Base-by-base conservation (phyloP, 495 filamentous ascomycete species). In the Trichoderma asperelloides region DNA sequence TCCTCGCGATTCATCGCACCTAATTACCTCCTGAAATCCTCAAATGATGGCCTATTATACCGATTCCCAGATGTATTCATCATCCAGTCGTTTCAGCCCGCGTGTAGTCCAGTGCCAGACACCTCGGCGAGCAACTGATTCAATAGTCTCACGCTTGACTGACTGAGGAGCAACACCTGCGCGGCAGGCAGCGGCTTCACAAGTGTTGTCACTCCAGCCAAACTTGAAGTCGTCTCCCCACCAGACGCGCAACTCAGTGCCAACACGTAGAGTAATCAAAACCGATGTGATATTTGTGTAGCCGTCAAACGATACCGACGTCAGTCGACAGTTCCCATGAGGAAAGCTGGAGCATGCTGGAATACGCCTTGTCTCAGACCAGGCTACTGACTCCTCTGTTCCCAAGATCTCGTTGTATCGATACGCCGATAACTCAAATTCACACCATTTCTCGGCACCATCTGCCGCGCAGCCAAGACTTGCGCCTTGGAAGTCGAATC, bases 201-300 rank as follows among this genome's bases (percentile, higher is more conserved):
- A 82, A 41, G 66, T 71, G 65, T 78, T 74, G 68, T 81, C 73
- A 9, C 76, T 73, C 79, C 80, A 81, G 27, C 77, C 73, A 62
- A 81, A 67, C 28, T 76, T 69, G 62, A 81, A 67, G 67, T 82
- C 77, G 62, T 81, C 79, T 18, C 70, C 74, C 80, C 79, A 81
- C 79, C 78, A 81, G 12, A 64, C 68, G 33, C 68, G 71, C 18
- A 72, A 41, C 25, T 74, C 55, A 16, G 67, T 71, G 8, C 72
- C 68, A n/a, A 72, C 70, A 27, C 73, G 72, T 15, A 76, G 45
- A 1, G 70, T 70, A 27, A 82, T 71, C 51, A 74, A 74, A 68
- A 82, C 64, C 2, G 78, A 75, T 16, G 76, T 80, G 64, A 82
- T 63, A 28, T 74, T 75, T 45, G 74, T 66, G 60, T 79, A 81